A percentile compares a stretch with the other conserved stretches of the same genome.
Evolutionary conservation across 768 basidiomycete genomes (phyloP).

Genomic region (Auricularia sp.): DNA sequence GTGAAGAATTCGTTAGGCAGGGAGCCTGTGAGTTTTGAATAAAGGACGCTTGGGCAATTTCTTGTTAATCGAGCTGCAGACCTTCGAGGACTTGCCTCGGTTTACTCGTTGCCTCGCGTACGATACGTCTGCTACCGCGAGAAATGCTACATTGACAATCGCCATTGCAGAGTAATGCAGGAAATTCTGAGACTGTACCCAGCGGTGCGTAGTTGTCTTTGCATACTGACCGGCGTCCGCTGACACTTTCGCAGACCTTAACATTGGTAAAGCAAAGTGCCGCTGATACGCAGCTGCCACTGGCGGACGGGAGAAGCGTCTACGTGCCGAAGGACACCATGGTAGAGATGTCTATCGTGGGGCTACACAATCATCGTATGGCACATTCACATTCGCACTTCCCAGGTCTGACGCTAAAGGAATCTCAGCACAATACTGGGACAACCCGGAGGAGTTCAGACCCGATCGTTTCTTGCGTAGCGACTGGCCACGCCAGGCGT

Average conservation of each 20-base stretch:
- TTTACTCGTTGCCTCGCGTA: slow-evolving; percentile 7
- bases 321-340: background rate
- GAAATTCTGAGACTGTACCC: slow-evolving; percentile 42
- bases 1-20: slow-evolving; percentile 20
- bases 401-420: background rate
- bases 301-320: slow-evolving; percentile 5
- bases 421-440: slow-evolving; percentile 42
- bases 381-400: background rate
- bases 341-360: background rate
- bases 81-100: slow-evolving; percentile 21
- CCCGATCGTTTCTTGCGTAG: slow-evolving; percentile 36
- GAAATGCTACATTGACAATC: slow-evolving; percentile 8
- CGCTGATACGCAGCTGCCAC: slow-evolving; percentile 16
- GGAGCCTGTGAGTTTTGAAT: background rate
- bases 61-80: slow-evolving; percentile 10
- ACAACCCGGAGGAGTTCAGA: slow-evolving; percentile 39
- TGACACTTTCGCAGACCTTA: slow-evolving; percentile 5
- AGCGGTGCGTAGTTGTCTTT: slow-evolving; percentile 23
- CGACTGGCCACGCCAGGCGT: slow-evolving; percentile 46
- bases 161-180: slow-evolving; percentile 20
- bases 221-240: background rate
- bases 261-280: slow-evolving; percentile 19
- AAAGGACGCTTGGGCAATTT: background rate
- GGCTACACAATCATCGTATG: slow-evolving; percentile 7
- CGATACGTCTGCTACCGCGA: too few relatives aligned